A percentile compares a stretch with the other conserved stretches of the same genome.
Conservation (phyloP, 805 yeast genomes). For the Candida vaughaniae region DNA sequence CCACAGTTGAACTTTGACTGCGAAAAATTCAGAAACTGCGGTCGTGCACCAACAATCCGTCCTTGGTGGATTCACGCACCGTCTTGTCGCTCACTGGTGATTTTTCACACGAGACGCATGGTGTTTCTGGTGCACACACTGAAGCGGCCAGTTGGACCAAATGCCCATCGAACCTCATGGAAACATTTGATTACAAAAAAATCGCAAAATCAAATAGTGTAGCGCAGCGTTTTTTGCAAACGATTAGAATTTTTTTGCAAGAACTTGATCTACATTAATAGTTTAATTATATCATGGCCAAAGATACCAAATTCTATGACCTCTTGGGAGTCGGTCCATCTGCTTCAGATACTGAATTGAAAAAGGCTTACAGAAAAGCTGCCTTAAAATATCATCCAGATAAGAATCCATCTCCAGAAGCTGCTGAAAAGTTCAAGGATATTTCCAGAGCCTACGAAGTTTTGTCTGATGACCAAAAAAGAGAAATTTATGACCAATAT, state of each 20-base stretch:
- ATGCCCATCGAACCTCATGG: constrained; percentile 11
- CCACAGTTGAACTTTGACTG: no score
- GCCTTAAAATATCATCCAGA: constrained; percentile 85
- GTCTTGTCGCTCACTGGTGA: no score
- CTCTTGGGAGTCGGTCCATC: constrained; percentile 66
- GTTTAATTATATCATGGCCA: constrained; percentile 53
- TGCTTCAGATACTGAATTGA: constrained; percentile 70
- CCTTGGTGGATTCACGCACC: no score
- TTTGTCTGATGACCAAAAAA: constrained; percentile 83
- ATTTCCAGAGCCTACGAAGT: constrained; percentile 85
- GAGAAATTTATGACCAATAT: constrained; percentile 82
- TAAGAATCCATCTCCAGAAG: constrained; percentile 82
- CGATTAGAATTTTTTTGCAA: not conserved
- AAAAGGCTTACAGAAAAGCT: constrained; percentile 78
- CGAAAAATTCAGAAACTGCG: no score
- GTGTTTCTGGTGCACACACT: no score
- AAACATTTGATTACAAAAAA: constrained; percentile 3
- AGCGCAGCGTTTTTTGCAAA: not conserved
- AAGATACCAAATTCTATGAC: constrained; percentile 77
- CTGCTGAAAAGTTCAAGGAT: constrained; percentile 93
- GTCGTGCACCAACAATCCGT: no score
- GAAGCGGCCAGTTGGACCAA: no score
- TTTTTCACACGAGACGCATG: no score
- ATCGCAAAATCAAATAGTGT: not conserved
- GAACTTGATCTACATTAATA: not conserved